phyloP scores from a whole-genome alignment of 495 filamentous ascomycete species.

The Penicillium canariense region DNA sequence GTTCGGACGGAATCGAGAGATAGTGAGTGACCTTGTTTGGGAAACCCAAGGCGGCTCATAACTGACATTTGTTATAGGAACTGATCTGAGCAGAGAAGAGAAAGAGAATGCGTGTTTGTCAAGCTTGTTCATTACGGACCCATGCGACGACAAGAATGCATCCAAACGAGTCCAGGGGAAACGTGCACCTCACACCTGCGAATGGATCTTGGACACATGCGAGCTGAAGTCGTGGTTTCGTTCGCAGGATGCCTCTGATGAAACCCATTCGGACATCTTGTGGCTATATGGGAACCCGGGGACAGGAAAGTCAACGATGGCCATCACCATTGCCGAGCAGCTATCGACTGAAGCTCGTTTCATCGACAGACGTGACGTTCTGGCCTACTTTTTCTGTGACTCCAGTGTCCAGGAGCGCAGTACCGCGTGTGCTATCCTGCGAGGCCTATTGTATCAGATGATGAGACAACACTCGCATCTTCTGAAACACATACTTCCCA shows the following conservation, averaged over 20 bases:
- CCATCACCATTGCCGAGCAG: background rate
- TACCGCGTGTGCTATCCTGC: background rate
- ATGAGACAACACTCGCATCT: background rate
- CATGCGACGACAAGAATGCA: conserved; percentile 14
- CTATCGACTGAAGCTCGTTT: background rate
- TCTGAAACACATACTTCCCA: background rate
- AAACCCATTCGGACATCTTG: no score
- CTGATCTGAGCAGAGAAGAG: no score
- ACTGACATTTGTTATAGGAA: no score
- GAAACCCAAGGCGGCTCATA: no score
- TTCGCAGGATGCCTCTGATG: background rate
- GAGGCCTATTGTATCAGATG: background rate
- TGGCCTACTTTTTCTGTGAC: conserved; percentile 10
- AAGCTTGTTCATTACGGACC: conserved; percentile 2
- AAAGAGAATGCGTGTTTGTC: no score
- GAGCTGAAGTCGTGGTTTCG: conserved; percentile 18
- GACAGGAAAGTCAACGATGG: conserved; percentile 18
- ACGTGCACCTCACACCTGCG: conserved; percentile 21
- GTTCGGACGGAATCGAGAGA: no score
- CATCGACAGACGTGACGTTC: background rate
- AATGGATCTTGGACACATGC: conserved; percentile 24
- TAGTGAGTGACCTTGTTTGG: no score
- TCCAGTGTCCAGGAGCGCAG: background rate
- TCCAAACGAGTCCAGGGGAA: conserved; percentile 21
- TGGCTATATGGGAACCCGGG: conserved; percentile 25